phyloP scores from a whole-genome alignment of 805 yeast genomes.

The Ogataea neopini region DNA sequence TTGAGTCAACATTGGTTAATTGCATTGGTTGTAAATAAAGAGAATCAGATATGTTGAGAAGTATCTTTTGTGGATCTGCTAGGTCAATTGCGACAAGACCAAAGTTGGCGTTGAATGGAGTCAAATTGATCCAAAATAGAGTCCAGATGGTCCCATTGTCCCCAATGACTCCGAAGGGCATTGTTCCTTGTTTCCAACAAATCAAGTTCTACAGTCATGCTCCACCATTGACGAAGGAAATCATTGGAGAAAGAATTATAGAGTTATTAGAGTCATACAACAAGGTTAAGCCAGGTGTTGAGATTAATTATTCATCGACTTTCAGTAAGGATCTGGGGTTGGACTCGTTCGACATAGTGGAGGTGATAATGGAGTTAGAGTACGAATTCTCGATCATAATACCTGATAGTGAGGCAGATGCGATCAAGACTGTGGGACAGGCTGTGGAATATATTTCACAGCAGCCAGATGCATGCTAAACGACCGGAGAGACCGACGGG shows the following conservation, averaged over 20 bases:
- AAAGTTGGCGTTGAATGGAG: background rate
- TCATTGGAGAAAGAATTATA: slow-evolving; percentile 59
- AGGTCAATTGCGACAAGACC: no score
- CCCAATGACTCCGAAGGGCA: background rate
- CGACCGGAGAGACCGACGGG: no score
- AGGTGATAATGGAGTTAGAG: slow-evolving; percentile 72
- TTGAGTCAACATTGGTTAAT: no score
- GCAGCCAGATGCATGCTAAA: slow-evolving; percentile 52
- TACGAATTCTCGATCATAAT: slow-evolving; percentile 76
- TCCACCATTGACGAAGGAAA: slow-evolving; percentile 62
- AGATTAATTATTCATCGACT: slow-evolving; percentile 44
- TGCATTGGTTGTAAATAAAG: no score
- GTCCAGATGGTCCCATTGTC: no score
- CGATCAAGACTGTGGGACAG: slow-evolving; percentile 89
- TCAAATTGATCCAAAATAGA: background rate
- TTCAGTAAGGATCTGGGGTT: slow-evolving; percentile 67
- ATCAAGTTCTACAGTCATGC: slow-evolving; percentile 49
- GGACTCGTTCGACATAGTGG: slow-evolving; percentile 72
- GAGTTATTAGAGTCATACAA: slow-evolving; percentile 67
- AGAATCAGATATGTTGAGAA: no score
- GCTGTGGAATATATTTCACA: slow-evolving; percentile 83
- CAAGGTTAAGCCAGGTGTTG: slow-evolving; percentile 44
- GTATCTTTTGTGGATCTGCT: no score
- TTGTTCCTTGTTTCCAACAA: slow-evolving; percentile 3
- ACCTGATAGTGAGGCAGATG: slow-evolving; percentile 91